Evolutionary conservation across 805 yeast genomes (phyloP).

Genomic region (Kodamaea lidongshanica): DNA sequence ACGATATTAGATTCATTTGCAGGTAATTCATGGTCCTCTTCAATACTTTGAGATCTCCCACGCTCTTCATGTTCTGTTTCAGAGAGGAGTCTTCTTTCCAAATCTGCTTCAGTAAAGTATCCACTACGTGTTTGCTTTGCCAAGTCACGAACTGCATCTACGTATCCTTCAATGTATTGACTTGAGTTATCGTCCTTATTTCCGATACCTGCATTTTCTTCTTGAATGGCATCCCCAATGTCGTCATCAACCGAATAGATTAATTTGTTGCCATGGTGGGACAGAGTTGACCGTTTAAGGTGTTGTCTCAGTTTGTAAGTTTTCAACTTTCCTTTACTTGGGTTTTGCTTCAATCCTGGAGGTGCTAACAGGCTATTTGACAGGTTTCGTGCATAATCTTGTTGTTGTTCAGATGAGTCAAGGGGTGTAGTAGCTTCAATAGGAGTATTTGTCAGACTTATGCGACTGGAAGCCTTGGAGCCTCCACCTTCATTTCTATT

Average conservation of each 20-base stretch:
- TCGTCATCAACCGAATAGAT: conserved; percentile 81
- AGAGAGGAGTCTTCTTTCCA: not conserved
- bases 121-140: conserved; percentile 14
- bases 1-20: conserved; percentile 14
- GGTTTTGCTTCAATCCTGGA: conserved; percentile 21
- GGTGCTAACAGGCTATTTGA: conserved; percentile 18
- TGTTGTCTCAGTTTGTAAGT: conserved; percentile 26
- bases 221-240: conserved; percentile 47
- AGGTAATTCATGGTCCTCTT: conserved; percentile 7
- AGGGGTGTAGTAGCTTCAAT: no score
- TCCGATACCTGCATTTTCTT: conserved; percentile 45
- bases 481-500: no score
- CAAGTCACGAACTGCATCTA: conserved; percentile 55
- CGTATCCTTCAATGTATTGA: conserved; percentile 65
- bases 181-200: conserved; percentile 13
- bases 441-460: no score
- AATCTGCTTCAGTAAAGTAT: conserved; percentile 7
- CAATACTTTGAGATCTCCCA: conserved; percentile 1
- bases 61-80: conserved; percentile 1
- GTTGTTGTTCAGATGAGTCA: no score
- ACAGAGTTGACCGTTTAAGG: conserved; percentile 21
- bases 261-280: conserved; percentile 18
- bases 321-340: conserved; percentile 10
- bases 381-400: no score
- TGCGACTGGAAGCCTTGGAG: no score